Evolutionary conservation across 2,329 filamentous ascomycete species (phyloP), one percentile per base, ranked within the genome.

Genomic region (Huntiella decipiens): DNA sequence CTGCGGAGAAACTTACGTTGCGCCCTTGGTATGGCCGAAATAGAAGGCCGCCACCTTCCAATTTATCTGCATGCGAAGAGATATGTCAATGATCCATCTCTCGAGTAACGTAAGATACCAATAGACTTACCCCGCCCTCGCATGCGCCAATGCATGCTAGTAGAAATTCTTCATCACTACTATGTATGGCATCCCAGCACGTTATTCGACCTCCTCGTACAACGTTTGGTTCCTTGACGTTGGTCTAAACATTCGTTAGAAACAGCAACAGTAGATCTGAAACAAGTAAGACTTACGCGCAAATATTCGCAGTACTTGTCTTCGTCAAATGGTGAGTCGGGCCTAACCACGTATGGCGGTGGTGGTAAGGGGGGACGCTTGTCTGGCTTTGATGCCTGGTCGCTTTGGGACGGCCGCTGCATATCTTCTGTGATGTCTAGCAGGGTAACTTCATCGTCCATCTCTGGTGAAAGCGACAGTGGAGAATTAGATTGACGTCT

Each of bases 1-100:
- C 32, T 4, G 39, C 1, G 16, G 17, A 10, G n/a, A 3, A 7
- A 70, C 78, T 67, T 68, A 83, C 79, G 78, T 79, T 16, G 79
- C 79, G 11, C 70, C 77, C 60, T 79, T 80, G 58, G 48, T 50
- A 38, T 50, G 45, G 22, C 48, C 48, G 37, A 50, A 50, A 37
- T 46, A 50, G 31, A 40, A 50, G 33, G 48, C 48, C 13, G 48
- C 48, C 34, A 50, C 65, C 4, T 59, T 61, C 52, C 81, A 83
- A 54, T 83, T 72, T 4, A 80, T 66, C 78, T 82, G 46, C 6
- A 28, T 10, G 8, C 6, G 7, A 10, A 31, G 38, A 5, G 7
- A 43, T 6, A 17, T 22, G 40, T 33, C 13, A 38, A 35, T 12
- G 3, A 10, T 4, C 38, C 6, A 1, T 10, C 5, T 5, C 8